Percentiles rank a stretch among this genome's conserved stretches.
Conservation (phyloP, 1,284 basidiomycete species). For the Mycosarcoma mackinlayi region DNA sequence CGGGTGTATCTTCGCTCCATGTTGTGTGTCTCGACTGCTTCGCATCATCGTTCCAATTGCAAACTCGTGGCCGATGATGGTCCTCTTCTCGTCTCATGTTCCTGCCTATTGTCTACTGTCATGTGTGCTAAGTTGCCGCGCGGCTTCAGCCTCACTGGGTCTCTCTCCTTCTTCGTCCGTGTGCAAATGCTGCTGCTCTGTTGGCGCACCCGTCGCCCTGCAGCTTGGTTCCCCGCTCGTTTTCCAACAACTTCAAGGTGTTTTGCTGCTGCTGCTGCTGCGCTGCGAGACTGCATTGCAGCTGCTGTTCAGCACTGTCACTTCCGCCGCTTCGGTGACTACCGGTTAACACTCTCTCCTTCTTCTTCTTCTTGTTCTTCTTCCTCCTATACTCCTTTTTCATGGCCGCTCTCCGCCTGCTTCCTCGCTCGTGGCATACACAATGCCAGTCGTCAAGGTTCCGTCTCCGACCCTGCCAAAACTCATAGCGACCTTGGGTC, state of each 20-base stretch:
- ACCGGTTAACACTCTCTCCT: background rate
- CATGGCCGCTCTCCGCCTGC: too few relatives aligned
- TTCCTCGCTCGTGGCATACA: slow-evolving; percentile 5
- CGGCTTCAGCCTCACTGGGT: too few relatives aligned
- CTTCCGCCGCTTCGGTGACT: background rate
- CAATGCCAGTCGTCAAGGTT: slow-evolving; percentile 31
- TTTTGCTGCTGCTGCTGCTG: background rate
- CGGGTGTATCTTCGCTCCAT: too few relatives aligned
- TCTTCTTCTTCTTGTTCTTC: background rate
- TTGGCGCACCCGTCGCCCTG: background rate
- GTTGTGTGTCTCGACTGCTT: background rate
- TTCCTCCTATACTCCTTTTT: background rate
- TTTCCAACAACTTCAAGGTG: background rate
- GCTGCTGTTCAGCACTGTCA: background rate
- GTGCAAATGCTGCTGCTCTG: slow-evolving; percentile 19
- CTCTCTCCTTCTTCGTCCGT: slow-evolving; percentile 2
- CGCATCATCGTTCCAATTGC: background rate
- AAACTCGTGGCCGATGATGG: background rate
- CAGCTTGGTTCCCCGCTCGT: slow-evolving; percentile 27
- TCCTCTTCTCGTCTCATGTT: too few relatives aligned
- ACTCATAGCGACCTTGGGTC: slow-evolving; percentile 19
- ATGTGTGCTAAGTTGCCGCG: too few relatives aligned
- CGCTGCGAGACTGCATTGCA: background rate
- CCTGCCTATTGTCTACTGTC: too few relatives aligned
- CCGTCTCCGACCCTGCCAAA: slow-evolving; percentile 36